Percentiles rank a stretch among this genome's conserved stretches.
Evolutionary conservation across 2,329 filamentous ascomycete genomes (phyloP).

Genomic region (Diaporthe sp.): DNA sequence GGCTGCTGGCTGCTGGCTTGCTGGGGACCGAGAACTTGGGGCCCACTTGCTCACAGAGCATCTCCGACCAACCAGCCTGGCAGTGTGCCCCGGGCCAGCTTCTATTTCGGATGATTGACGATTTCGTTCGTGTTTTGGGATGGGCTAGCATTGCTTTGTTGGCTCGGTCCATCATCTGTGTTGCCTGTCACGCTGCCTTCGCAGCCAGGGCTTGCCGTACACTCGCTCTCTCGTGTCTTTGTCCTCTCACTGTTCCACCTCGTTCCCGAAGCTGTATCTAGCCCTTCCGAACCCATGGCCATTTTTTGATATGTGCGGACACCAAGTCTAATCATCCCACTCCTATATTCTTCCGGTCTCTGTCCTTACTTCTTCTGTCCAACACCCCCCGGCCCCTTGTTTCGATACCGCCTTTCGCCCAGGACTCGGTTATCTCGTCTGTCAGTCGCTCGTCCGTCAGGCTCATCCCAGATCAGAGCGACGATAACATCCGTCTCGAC

Average conservation of each 20-base stretch:
- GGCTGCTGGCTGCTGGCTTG: background rate
- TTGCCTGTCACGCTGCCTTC: constrained; percentile 25
- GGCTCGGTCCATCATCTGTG: constrained; percentile 2
- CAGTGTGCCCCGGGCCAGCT: constrained; percentile 6
- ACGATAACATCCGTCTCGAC: background rate
- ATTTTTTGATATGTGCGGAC: background rate
- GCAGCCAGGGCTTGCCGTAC: constrained; percentile 1
- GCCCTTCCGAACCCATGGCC: background rate
- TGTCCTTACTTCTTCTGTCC: constrained; percentile 9
- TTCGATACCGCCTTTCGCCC: background rate
- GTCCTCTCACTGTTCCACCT: background rate
- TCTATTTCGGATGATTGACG: constrained; percentile 27
- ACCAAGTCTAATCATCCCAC: background rate
- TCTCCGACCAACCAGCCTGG: constrained; percentile 14
- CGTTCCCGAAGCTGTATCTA: constrained; percentile 6
- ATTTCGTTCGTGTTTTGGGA: constrained; percentile 28
- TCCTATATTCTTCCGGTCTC: background rate
- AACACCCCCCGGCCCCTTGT: background rate
- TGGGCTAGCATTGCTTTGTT: constrained; percentile 28
- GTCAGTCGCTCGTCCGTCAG: constrained; percentile 2
- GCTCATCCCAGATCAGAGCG: background rate
- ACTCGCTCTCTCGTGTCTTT: constrained; percentile 2
- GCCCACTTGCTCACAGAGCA: constrained; percentile 16
- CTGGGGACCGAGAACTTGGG: constrained; percentile 6
- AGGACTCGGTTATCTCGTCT: constrained; percentile 3